Evolutionary conservation across 179 eudicot genomes (phyloP), one percentile per base, ranked within the genome.

Genomic region (Spinacia oleracea): DNA sequence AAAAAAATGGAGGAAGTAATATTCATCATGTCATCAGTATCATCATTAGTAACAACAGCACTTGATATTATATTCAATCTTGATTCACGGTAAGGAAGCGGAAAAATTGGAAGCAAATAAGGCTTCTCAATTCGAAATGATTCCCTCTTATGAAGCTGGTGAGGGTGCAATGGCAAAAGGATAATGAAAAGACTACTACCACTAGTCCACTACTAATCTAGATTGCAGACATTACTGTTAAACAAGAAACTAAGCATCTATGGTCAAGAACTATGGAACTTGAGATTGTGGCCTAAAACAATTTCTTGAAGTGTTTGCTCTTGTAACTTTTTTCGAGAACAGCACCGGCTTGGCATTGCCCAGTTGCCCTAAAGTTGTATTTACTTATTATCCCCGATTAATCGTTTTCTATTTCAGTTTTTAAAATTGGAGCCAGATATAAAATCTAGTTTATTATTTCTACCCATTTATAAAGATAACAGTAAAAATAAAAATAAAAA

Each of bases 31-130:
- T 42, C 9, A 18, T 40, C 27, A 40, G 38, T 25, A 35, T 69
- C 32, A 69, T n/a, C 51, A 69, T 27, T 69, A 42, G 16, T 69
- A 69, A 67, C 63, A 67, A 43, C 31, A 66, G 38, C 14, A 14
- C 40, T 31, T 63, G 21, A 10, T 11, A 63, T 23, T 29, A 31
- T 51, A 42, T 64, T 15, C 1, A 12, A 5, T 45, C 11, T 45
- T 45, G 11, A 9, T 8, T 31, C 35, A 64, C 1, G n/a, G 34
- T 2, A 60, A 21, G 31, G 20, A n/a, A 58, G 23, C 1, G 5
- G 29, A 58, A 58, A 23, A 58, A 2, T n/a, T 21, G 12, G 1
- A 53, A 53, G 9, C 63, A 58, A n/a, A 21, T 10, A 21, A 58
- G 29, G 63, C 10, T 58, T 58, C 56, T 51, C 29, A 38, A 55